phyloP scores from a whole-genome alignment of 2,329 filamentous ascomycete species.

The Mycosphaerelloides madeirae region DNA sequence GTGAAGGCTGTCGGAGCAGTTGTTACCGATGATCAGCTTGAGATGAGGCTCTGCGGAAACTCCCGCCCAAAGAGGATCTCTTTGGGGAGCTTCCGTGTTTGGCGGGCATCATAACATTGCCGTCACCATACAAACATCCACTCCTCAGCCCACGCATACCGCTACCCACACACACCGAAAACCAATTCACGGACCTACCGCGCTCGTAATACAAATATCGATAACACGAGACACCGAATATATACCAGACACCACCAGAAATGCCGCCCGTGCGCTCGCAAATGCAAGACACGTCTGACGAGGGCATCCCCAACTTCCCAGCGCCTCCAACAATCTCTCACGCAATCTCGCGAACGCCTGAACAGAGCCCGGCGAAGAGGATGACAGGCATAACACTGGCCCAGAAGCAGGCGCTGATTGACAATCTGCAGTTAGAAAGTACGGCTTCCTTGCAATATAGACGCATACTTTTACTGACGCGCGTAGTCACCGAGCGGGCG shows the following conservation, averaged over 20 bases:
- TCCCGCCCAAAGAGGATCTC: neutral
- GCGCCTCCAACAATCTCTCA: slow-evolving; percentile 6
- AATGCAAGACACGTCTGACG: slow-evolving; percentile 8
- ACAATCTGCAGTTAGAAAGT: slow-evolving; percentile 88
- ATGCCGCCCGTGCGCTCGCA: neutral
- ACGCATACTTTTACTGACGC: slow-evolving; percentile 19
- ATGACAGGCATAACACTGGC: slow-evolving; percentile 35
- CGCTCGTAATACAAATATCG: neutral
- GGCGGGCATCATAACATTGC: too few species aligned
- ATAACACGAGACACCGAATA: neutral
- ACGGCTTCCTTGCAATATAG: slow-evolving; percentile 25
- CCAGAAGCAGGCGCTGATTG: slow-evolving; percentile 82
- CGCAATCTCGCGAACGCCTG: slow-evolving; percentile 14
- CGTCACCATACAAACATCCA: too few species aligned
- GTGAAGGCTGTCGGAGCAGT: neutral
- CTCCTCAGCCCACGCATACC: too few species aligned
- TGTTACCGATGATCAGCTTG: neutral
- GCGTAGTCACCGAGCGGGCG: slow-evolving; percentile 75
- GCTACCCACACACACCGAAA: neutral
- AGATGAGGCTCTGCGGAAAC: neutral
- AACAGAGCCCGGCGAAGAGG: slow-evolving; percentile 20
- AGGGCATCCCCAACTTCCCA: slow-evolving; percentile 10
- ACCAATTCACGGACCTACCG: neutral
- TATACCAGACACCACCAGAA: neutral
- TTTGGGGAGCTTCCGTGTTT: neutral